Percentiles rank a stretch among this genome's conserved stretches.
These are phyloP conservation scores for Oleoguttula mirabilis DNA, from an alignment of 495 filamentous ascomycete species.

Conservation along the genomic window DNA sequence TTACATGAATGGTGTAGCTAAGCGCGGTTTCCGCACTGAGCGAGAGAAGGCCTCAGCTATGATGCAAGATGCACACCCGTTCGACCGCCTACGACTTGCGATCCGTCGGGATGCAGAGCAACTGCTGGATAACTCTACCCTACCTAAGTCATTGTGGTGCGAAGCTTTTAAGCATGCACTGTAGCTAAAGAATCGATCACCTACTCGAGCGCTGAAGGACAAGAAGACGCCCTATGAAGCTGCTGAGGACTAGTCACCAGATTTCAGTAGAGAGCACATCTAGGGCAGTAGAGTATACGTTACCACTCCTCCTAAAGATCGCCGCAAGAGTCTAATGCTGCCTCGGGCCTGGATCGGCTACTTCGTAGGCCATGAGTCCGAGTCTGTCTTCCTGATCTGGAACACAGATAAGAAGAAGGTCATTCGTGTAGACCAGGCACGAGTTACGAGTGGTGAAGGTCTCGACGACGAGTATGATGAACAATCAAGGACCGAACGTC, in stretches of 20 bases:
- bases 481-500: neutral
- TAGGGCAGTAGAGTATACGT: constrained; percentile 1
- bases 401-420: neutral
- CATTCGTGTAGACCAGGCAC: neutral
- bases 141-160: neutral
- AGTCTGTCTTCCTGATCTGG: neutral
- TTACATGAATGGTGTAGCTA: constrained; percentile 2
- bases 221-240: constrained; percentile 1
- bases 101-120: neutral
- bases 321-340: neutral
- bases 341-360: constrained; percentile 1
- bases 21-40: neutral
- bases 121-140: neutral
- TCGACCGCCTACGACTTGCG: neutral
- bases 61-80: neutral
- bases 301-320: neutral
- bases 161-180: constrained; percentile 2
- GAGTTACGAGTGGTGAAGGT: neutral
- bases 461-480: neutral
- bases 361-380: constrained; percentile 1
- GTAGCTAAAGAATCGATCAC: constrained; percentile 1
- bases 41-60: neutral
- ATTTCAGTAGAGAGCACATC: neutral
- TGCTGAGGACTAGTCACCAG: neutral
- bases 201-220: neutral